Evolutionary conservation across 164 flowering plant species (phyloP).

Genomic region (Magnolia sinica): DNA sequence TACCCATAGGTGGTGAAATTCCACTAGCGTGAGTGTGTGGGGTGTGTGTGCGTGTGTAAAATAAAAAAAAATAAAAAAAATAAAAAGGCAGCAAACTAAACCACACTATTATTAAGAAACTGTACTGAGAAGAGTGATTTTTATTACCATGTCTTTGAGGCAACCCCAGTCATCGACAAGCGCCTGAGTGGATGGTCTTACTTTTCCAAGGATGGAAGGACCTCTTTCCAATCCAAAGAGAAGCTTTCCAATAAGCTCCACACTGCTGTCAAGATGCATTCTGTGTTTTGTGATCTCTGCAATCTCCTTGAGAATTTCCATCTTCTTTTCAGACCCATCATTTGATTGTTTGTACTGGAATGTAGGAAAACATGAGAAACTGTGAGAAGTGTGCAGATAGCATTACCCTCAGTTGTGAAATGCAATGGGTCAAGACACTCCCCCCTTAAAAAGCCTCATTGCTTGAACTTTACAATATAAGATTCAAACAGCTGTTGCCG

Average conservation of each 20-base stretch:
- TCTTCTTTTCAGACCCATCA: conserved; percentile 37
- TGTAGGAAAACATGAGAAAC: background rate
- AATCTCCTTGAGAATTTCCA: conserved; percentile 45
- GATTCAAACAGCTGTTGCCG: background rate
- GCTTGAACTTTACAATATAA: background rate
- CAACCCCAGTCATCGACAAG: conserved; percentile 88
- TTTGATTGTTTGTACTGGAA: conserved; percentile 48
- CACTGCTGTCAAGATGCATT: conserved; percentile 60
- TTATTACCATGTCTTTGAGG: conserved; percentile 65
- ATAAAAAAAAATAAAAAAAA: no score
- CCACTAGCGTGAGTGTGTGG: no score
- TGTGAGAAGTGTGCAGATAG: background rate
- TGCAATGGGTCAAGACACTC: background rate
- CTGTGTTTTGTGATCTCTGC: conserved; percentile 52
- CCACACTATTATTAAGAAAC: background rate
- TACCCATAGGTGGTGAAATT: no score
- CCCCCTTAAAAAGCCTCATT: background rate
- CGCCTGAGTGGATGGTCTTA: conserved; percentile 45
- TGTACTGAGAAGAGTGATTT: background rate
- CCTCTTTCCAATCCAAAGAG: conserved; percentile 54
- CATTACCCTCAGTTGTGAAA: background rate
- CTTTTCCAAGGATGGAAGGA: conserved; percentile 33
- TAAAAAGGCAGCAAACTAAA: background rate
- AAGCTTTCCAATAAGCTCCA: conserved; percentile 55
- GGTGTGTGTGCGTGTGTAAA: no score